A percentile compares a stretch with the other conserved stretches of the same genome.
phyloP scores from a whole-genome alignment of 352 stramenopile genomes.

The Globisporangium orthogonon region DNA sequence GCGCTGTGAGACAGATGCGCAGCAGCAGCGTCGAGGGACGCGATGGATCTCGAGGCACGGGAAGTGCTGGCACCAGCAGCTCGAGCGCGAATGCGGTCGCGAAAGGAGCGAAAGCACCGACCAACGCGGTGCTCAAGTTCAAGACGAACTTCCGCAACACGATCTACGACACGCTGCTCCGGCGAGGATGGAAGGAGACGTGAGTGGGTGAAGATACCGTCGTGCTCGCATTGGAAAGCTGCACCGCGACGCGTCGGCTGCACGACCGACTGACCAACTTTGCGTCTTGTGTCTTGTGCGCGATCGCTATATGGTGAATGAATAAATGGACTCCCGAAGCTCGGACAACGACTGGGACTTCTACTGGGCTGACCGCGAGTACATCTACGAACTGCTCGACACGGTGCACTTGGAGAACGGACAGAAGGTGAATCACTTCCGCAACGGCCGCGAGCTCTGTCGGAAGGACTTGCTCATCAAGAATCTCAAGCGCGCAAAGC shows the following conservation, averaged over 20 bases:
- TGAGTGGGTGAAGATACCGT: not conserved
- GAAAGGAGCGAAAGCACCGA: constrained; percentile 6
- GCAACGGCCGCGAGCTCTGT: constrained; percentile 84
- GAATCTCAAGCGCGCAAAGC: constrained; percentile 89
- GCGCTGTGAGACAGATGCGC: constrained; percentile 27
- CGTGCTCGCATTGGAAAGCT: not conserved
- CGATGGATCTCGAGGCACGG: constrained; percentile 16
- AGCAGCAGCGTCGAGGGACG: constrained; percentile 9
- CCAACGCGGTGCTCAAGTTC: constrained; percentile 54
- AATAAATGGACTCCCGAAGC: not conserved
- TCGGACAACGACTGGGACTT: constrained; percentile 87
- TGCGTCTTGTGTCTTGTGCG: not conserved
- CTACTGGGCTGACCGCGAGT: constrained; percentile 88
- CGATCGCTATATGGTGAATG: too few species aligned
- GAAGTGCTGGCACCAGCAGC: constrained; percentile 5
- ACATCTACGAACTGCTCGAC: constrained; percentile 90
- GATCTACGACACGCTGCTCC: constrained; percentile 89
- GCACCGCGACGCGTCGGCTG: not conserved
- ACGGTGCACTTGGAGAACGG: constrained; percentile 74
- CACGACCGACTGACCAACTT: not conserved
- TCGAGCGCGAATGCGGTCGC: not conserved
- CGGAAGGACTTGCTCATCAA: constrained; percentile 94
- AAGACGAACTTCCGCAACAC: constrained; percentile 91
- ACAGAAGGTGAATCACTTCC: constrained; percentile 91
- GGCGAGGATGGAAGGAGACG: constrained; percentile 88